phyloP scores from a whole-genome alignment of 2,329 filamentous ascomycete species.

The Stemphylium beticola region DNA sequence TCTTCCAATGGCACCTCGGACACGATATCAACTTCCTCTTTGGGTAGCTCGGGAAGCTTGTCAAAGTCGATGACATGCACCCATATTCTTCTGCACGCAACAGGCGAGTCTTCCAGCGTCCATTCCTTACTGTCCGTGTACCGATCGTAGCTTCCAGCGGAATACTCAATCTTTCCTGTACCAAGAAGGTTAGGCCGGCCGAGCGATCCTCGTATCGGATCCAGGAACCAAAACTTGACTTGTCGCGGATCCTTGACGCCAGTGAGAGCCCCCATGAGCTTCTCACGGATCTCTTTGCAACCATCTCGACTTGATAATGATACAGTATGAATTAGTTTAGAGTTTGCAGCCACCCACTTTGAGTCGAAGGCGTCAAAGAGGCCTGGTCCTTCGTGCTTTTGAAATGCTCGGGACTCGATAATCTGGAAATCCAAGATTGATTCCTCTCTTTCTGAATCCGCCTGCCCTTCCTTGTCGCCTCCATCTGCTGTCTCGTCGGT shows the following conservation, averaged over 20 bases:
- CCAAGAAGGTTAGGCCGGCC: conserved; percentile 38
- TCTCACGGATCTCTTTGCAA: conserved; percentile 39
- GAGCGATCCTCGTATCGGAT: conserved; percentile 37
- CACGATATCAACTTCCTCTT: conserved; percentile 15
- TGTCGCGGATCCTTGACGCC: conserved; percentile 47
- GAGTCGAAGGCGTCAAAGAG: conserved; percentile 43
- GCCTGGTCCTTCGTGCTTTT: conserved; percentile 47
- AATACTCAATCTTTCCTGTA: conserved; percentile 43
- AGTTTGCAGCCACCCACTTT: conserved; percentile 24
- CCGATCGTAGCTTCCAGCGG: conserved; percentile 37
- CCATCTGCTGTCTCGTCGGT: conserved; percentile 8
- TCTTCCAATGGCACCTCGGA: conserved; percentile 3
- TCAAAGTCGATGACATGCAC: conserved; percentile 41
- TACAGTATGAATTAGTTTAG: conserved; percentile 27
- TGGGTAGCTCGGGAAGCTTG: conserved; percentile 39
- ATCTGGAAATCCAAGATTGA: conserved; percentile 36
- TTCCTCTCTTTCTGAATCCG: background rate
- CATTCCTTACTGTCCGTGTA: conserved; percentile 35
- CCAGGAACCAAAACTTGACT: conserved; percentile 50
- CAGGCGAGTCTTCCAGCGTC: conserved; percentile 31
- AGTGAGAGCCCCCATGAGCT: conserved; percentile 33
- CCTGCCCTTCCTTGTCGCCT: conserved; percentile 8
- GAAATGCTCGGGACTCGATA: conserved; percentile 43
- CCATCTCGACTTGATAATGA: conserved; percentile 32
- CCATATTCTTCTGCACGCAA: conserved; percentile 42